Base-by-base conservation (phyloP, 1,284 basidiomycete genomes). In the Mycena citricolor region DNA sequence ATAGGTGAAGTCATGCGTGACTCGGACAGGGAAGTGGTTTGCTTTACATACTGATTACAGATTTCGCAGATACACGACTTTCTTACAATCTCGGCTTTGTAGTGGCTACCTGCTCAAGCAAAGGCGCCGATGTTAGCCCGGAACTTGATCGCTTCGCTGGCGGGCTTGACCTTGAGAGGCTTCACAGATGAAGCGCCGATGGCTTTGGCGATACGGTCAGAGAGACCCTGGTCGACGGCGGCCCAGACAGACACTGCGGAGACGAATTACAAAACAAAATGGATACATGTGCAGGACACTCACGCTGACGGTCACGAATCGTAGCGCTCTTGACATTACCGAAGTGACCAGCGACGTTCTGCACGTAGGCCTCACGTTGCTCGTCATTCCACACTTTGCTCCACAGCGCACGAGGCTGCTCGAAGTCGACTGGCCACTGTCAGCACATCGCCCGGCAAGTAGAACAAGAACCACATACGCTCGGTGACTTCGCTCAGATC, bases 321-420 rank as follows among this genome's bases (percentile, higher is more conserved):
- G 73, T 75, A 14, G 73, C 54, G 54, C 74, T 80, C 74, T 83
- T 86, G 59, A 81, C 82, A 21, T 62, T 69, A 28, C 74, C 69
- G 62, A 91, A 75, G 70, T 93, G 87, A 1, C 73, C 88, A 16
- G 85, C 74, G 44, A 95, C 71, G 61, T 94, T 94, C 61, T 74
- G 61, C 56, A 94, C 77, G 56, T 87, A 84, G 55, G 86, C 81
- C 52, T 80, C 73, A 37, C 80, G 76, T 44, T 78, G 76, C 17
- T 69, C 70, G 47, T 90, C 83, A 51, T 74, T 76, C 72, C 91
- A 86, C 19, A 94, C 92, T 57, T 81, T 83, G 51, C 67, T 61
- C 78, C 83, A 95, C 33, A 97, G 71, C 12, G 73, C 80, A 47
- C 91, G 81, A 6, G 94, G 91, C 61, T 94, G 91, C 68, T 91